Conservation (phyloP, 352 stramenopile genomes). For the Blastocystis sp. region DNA sequence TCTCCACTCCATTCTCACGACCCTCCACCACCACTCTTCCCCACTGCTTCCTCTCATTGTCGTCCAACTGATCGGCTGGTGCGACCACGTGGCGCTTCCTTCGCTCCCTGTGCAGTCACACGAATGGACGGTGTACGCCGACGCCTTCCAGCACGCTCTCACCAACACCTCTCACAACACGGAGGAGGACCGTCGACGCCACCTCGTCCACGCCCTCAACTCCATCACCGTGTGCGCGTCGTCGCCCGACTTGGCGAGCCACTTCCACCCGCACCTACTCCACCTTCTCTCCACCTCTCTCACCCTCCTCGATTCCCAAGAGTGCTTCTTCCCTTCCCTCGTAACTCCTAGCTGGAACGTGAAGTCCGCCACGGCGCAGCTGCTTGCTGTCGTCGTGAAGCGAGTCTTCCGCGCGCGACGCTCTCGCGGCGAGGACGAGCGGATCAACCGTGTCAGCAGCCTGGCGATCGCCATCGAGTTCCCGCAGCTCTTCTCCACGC, state of each 20-base stretch:
- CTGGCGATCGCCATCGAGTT: conserved; percentile 27
- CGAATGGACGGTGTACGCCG: background rate
- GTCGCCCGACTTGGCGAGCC: background rate
- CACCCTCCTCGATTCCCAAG: background rate
- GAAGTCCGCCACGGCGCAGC: background rate
- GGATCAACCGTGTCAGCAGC: background rate
- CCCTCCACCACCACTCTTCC: background rate
- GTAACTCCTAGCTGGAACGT: conserved; percentile 38
- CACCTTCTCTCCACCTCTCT: background rate
- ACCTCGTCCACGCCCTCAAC: conserved; percentile 4
- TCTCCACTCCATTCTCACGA: background rate
- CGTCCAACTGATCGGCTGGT: background rate
- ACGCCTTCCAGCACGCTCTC: background rate
- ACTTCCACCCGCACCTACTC: background rate
- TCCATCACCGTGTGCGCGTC: background rate
- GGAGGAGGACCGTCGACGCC: background rate
- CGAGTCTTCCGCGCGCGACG: conserved; percentile 20
- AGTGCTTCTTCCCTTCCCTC: background rate
- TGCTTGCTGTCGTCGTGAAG: background rate
- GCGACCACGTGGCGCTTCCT: background rate
- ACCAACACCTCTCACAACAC: background rate
- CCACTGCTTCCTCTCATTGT: background rate
- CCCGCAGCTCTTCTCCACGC: conserved; percentile 8
- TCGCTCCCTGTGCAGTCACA: background rate
- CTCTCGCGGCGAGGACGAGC: background rate